phyloP scores from a whole-genome alignment of 768 basidiomycete species.

The Lentinula boryana region DNA sequence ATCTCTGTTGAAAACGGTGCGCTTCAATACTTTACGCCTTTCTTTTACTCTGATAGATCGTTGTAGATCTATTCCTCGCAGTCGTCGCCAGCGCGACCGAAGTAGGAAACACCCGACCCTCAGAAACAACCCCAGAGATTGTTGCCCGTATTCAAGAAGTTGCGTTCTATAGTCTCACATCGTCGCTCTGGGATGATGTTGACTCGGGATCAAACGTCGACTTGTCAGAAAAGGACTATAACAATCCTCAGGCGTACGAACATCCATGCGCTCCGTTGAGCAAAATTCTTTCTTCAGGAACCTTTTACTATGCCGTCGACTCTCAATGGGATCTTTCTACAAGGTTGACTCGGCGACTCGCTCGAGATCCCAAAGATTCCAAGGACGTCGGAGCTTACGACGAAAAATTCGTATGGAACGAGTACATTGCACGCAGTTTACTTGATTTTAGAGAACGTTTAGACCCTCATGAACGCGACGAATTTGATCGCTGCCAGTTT shows the following conservation, averaged over 20 bases:
- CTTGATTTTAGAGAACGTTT: conserved; percentile 84
- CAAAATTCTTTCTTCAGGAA: conserved; percentile 87
- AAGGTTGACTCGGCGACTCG: conserved; percentile 64
- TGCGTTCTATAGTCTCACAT: conserved; percentile 82
- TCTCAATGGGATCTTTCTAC: conserved; percentile 89
- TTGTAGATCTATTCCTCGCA: conserved; percentile 77
- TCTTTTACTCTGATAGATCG: neutral
- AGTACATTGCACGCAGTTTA: conserved; percentile 80
- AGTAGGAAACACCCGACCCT: conserved; percentile 64
- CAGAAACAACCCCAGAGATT: conserved; percentile 51
- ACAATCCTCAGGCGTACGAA: conserved; percentile 59
- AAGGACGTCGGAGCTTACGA: conserved; percentile 63
- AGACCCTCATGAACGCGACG: conserved; percentile 57
- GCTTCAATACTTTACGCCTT: conserved; percentile 12
- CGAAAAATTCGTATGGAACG: conserved; percentile 92
- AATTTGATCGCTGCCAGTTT: conserved; percentile 81
- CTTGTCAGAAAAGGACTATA: conserved; percentile 45
- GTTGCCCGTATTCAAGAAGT: conserved; percentile 86
- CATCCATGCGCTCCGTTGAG: conserved; percentile 88
- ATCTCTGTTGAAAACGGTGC: conserved; percentile 68
- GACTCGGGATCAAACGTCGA: conserved; percentile 58
- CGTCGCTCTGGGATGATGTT: conserved; percentile 78
- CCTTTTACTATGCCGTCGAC: conserved; percentile 87
- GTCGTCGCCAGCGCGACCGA: conserved; percentile 73
- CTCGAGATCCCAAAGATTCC: conserved; percentile 35